Evolutionary conservation across 768 basidiomycete genomes (phyloP).

Genomic region (Boletus reticuloceps): DNA sequence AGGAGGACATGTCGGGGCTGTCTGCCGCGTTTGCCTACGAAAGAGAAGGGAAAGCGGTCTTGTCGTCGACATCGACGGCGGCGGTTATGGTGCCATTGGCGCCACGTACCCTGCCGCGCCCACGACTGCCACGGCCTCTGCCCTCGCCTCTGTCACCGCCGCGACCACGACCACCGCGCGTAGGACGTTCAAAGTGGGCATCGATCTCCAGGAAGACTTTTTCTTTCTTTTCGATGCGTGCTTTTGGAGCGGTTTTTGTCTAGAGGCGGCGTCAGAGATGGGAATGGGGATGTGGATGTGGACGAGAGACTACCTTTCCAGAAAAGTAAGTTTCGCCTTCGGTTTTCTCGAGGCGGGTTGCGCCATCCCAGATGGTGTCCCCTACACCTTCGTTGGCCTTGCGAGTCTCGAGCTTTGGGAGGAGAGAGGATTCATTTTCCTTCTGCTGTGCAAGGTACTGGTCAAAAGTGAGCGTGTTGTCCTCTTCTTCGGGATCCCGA

Average conservation of each 20-base stretch:
- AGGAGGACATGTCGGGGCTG: conserved; percentile 1
- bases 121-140: conserved; percentile 44
- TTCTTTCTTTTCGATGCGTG: conserved; percentile 78
- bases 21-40: conserved; percentile 36
- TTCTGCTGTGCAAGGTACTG: conserved; percentile 86
- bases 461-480: conserved; percentile 91
- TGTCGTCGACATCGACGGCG: conserved; percentile 73
- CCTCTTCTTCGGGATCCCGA: conserved; percentile 78
- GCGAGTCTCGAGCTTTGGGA: conserved; percentile 77
- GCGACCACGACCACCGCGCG: conserved; percentile 58
- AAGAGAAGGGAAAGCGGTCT: conserved; percentile 87
- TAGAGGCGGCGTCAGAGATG: conserved; percentile 28
- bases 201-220: conserved; percentile 94
- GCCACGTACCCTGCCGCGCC: conserved; percentile 42
- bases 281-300: neutral
- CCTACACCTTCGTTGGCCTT: conserved; percentile 82
- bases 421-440: conserved; percentile 49
- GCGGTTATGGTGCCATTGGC: conserved; percentile 36
- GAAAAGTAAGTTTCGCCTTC: conserved; percentile 78
- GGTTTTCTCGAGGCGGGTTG: conserved; percentile 59
- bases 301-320: conserved; percentile 67
- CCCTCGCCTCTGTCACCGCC: conserved; percentile 48
- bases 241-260: conserved; percentile 65
- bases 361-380: conserved; percentile 68
- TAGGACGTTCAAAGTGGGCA: conserved; percentile 80